Evolutionary conservation across 169 alveolate species (phyloP).

Genomic region (Cardiosporidium cionae): DNA sequence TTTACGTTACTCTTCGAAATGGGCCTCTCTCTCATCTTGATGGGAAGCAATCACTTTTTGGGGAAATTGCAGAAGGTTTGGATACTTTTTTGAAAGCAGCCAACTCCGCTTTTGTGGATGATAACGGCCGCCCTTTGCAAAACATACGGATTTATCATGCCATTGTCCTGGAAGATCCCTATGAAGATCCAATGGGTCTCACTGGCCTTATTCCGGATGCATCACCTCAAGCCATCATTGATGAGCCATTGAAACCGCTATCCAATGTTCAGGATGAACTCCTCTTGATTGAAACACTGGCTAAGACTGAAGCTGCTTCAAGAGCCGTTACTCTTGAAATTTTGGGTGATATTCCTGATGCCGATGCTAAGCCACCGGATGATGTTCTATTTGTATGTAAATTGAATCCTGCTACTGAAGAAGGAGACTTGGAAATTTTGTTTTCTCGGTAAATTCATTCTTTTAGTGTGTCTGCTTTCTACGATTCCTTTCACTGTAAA

Average conservation of each 20-base stretch:
- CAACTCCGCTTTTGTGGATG: constrained; percentile 66
- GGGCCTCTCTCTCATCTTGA: constrained; percentile 50
- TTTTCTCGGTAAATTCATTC: constrained; percentile 58
- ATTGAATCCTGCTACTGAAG: constrained; percentile 93
- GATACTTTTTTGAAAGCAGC: constrained; percentile 44
- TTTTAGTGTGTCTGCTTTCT: background rate
- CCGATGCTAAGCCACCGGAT: constrained; percentile 97
- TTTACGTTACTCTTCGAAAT: constrained; percentile 72
- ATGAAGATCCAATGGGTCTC: constrained; percentile 48
- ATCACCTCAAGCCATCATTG: constrained; percentile 23
- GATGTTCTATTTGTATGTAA: constrained; percentile 94
- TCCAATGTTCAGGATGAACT: constrained; percentile 13
- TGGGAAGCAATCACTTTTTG: constrained; percentile 77
- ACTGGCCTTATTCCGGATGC: background rate
- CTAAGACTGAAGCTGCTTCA: constrained; percentile 46
- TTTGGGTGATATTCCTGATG: constrained; percentile 96
- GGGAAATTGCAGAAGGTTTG: constrained; percentile 72
- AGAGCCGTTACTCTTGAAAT: constrained; percentile 88
- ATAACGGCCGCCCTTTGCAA: constrained; percentile 63
- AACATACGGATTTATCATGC: constrained; percentile 79
- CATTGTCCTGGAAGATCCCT: constrained; percentile 81
- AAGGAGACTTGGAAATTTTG: constrained; percentile 88
- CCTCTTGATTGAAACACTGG: constrained; percentile 22
- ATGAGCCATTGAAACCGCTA: constrained; percentile 16
- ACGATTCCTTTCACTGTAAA: too few species aligned